Base-by-base conservation (phyloP, 2,329 filamentous ascomycete species). In the Fusarium nematophilum region DNA sequence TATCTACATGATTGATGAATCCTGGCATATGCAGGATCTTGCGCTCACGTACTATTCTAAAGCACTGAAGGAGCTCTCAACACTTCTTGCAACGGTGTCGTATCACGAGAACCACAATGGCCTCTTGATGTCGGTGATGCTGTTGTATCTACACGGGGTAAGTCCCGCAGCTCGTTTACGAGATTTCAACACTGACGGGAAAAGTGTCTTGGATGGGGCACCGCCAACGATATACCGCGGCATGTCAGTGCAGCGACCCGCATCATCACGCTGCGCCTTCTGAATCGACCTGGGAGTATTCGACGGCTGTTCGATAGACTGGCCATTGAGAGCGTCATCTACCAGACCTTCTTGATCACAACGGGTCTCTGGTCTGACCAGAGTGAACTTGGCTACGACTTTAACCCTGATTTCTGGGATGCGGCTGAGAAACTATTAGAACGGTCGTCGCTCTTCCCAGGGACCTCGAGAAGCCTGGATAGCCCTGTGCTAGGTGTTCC, bases 131-230 rank as follows among this genome's bases (percentile, higher is more conserved):
- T 67, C 66, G 0, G 58, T 70, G 1, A 70, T 70, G 60, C 34
- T 70, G 0, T 43, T 70, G 4, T 70, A 70, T 30, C 31, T 70
- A 0, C 62, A 70, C 23, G 68, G 68, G 11, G 68, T 70, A 51
- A 45, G 64, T n/a, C 3, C 6, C 17, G 21, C 21, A 21, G 21
- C 18, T 15, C 1, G 3, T 36, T 52, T n/a, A n/a, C n/a, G 21
- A 21, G 21, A 6, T 21, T 3, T 3, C 10, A 3, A 3, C 4
- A 9, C 3, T 21, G 21, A 21, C 21, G 6, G 21, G 21, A 21
- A n/a, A 21, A 70, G 66, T 65, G 26, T 10, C 58, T 67, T 21
- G 59, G 65, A 17, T 51, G 59, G 15, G 64, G 57, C 1, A 68
- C 67, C 1, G 50, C 59, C n/a, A 44, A 18, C 1, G 66, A 70